Evolutionary conservation across 2,329 filamentous ascomycete species (phyloP), one percentile per base, ranked within the genome.

Genomic region (Ophiostoma australiae): DNA sequence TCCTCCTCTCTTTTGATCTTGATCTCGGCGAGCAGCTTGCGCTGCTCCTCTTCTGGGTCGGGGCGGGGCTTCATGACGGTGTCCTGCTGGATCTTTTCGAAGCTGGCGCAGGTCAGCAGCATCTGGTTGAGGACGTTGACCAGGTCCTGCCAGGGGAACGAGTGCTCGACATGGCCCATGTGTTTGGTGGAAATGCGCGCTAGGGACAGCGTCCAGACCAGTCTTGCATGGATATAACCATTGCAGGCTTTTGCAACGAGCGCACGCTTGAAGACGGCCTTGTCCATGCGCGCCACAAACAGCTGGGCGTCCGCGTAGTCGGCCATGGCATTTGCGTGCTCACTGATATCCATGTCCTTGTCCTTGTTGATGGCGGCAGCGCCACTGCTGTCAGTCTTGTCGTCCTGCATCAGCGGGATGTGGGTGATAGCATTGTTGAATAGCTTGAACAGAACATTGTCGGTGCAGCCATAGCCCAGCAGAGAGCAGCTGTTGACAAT

Each of bases 181-280:
- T 82, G 84, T 0, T 77, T 76, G 0, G 81, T 81, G 6, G 66
- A 48, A 4, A 78, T 79, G 8, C 77, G 76, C 1, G 80, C 79
- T 67, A 88, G 76, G 35, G 83, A 80, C 2, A 79, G 75, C 8
- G 91, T 76, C 74, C 90, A 91, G 0, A 86, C 84, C 35, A 92
- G 79, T 4, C 85, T 83, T 0, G 87, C 83, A 74, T 92, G 89
- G 0, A 90, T 75, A 75, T 87, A 90, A 0, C 89, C 84, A 1
- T 91, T 80, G 2, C 87, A 84, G 72, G 89, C 88, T 31, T 58
- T 69, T 15, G 11, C 88, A 0, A 84, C 84, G 37, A 84, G 27
- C 2, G 55, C 81, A 0, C 87, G 82, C 1, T 79, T 77, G 8
- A 89, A 80, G 0, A 86, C 81, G 1, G 86, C 77, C 3, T 78